Evolutionary conservation across 495 filamentous ascomycete genomes (phyloP).

Genomic region (Penicillium pancosmium): DNA sequence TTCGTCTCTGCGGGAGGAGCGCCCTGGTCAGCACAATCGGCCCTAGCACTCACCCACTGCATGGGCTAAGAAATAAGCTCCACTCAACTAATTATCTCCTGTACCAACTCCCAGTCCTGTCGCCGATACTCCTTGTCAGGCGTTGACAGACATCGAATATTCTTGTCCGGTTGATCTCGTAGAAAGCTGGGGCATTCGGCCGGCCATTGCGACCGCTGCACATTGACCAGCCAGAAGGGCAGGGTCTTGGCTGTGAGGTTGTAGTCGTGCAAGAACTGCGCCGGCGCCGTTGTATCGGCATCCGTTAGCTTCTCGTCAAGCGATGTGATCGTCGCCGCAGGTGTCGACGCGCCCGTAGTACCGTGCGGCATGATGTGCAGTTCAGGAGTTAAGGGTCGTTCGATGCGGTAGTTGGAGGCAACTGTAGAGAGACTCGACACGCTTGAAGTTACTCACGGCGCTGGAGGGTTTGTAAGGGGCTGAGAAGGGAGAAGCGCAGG

Average conservation of each 20-base stretch:
- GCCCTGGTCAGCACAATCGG: slow-evolving; percentile 13
- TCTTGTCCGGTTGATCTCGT: slow-evolving; percentile 47
- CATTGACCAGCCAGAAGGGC: slow-evolving; percentile 82
- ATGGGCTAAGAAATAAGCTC: slow-evolving; percentile 4
- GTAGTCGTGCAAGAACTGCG: slow-evolving; percentile 13
- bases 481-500: slow-evolving; percentile 1
- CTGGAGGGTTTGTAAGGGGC: slow-evolving; percentile 6
- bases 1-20: slow-evolving; percentile 50
- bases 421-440: not conserved
- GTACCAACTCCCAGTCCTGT: slow-evolving; percentile 65
- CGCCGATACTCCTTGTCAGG: slow-evolving; percentile 61
- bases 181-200: slow-evolving; percentile 72
- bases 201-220: slow-evolving; percentile 62
- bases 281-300: slow-evolving; percentile 17
- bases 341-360: slow-evolving; percentile 17
- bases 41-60: not conserved
- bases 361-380: slow-evolving; percentile 19
- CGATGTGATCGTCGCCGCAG: slow-evolving; percentile 27
- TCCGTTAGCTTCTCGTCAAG: slow-evolving; percentile 30
- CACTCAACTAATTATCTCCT: slow-evolving; percentile 56
- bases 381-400: not conserved
- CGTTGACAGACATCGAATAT: slow-evolving; percentile 61
- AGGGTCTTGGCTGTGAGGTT: slow-evolving; percentile 28
- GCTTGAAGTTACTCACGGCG: slow-evolving; percentile 14
- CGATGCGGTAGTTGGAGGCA: not conserved